Evolutionary conservation across 2,329 filamentous ascomycete species (phyloP).

Genomic region (Trichoderma semiorbis): DNA sequence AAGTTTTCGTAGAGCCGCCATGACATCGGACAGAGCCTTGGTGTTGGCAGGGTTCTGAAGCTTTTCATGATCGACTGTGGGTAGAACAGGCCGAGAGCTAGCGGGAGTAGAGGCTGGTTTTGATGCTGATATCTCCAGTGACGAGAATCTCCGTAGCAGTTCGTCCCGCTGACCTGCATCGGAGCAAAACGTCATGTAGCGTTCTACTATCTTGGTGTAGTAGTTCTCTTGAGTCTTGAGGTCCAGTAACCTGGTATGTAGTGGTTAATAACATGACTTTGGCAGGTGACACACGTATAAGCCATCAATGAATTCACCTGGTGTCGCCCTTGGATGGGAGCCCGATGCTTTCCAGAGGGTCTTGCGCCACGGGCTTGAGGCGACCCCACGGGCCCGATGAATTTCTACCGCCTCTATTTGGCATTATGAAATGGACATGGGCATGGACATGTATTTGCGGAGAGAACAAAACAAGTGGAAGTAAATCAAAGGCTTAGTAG

Average conservation of each 20-base stretch:
- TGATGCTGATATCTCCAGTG: conserved; percentile 41
- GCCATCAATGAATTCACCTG: conserved; percentile 50
- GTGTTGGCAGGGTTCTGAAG: conserved; percentile 39
- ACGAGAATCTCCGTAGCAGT: conserved; percentile 71
- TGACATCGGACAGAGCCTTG: conserved; percentile 67
- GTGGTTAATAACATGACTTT: neutral
- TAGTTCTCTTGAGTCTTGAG: conserved; percentile 77
- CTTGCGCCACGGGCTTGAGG: conserved; percentile 69
- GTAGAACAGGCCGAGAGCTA: neutral
- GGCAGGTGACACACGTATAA: neutral
- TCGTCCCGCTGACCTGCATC: conserved; percentile 66
- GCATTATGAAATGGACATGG: conserved; percentile 23
- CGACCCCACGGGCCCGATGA: conserved; percentile 62
- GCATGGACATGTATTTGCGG: neutral
- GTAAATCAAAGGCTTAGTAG: neutral
- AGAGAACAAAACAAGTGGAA: neutral
- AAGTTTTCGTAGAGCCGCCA: conserved; percentile 85
- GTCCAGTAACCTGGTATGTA: conserved; percentile 60
- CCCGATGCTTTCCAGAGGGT: conserved; percentile 77
- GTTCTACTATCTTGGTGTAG: conserved; percentile 81
- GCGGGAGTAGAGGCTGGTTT: neutral
- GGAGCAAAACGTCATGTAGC: conserved; percentile 87
- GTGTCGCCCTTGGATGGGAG: conserved; percentile 89
- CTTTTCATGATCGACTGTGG: conserved; percentile 1
- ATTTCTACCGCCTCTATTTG: conserved; percentile 30